Conservation (phyloP, 2,329 filamentous ascomycete genomes). For the Microdochium bolleyi region DNA sequence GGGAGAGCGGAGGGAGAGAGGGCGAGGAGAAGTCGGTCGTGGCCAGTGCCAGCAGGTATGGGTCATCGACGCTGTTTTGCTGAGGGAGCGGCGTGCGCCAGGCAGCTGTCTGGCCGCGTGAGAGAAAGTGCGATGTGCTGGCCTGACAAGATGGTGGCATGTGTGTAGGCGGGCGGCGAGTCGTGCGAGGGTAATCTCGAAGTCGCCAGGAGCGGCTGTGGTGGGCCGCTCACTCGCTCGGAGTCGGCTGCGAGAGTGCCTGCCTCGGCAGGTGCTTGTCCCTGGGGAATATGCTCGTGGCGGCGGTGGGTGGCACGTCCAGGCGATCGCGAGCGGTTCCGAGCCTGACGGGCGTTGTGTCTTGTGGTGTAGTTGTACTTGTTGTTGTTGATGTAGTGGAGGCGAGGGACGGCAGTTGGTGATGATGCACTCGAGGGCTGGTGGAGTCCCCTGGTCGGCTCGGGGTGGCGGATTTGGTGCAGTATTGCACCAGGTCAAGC, state of each 20-base stretch:
- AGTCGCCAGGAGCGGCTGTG: neutral
- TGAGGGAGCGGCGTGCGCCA: neutral
- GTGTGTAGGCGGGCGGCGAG: neutral
- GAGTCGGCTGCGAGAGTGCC: neutral
- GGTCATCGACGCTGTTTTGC: conserved; percentile 1
- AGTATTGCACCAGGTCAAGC: too few species aligned
- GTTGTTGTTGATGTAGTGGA: neutral
- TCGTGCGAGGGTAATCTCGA: neutral
- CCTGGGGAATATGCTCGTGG: neutral
- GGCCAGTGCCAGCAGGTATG: conserved; percentile 1
- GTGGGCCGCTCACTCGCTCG: neutral
- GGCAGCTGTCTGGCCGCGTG: neutral
- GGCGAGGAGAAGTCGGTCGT: conserved; percentile 14
- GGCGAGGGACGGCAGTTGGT: neutral
- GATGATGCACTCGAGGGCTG: neutral
- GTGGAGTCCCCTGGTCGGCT: neutral
- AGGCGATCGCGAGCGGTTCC: neutral
- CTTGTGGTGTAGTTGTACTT: neutral
- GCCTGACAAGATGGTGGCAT: neutral
- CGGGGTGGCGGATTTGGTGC: neutral
- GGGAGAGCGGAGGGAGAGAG: conserved; percentile 14
- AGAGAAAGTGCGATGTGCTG: neutral
- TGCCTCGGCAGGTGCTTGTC: neutral
- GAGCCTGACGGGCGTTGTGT: neutral
- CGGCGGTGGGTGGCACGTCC: too few species aligned